Evolutionary conservation across 2,329 filamentous ascomycete genomes (phyloP).

Genomic region (Pseudopithomyces chartarum): DNA sequence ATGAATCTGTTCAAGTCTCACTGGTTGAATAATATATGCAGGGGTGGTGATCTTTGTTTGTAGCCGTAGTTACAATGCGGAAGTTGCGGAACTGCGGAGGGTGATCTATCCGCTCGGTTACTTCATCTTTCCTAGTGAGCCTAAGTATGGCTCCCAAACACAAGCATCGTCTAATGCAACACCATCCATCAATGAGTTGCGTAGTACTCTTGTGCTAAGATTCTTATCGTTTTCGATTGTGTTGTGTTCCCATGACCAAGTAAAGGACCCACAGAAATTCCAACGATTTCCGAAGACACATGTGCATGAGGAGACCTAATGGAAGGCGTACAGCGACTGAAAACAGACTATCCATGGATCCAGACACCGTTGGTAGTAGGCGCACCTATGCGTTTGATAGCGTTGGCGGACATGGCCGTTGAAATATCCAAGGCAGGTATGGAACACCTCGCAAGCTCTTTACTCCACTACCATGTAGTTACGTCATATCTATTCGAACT

Average conservation of each 20-base stretch:
- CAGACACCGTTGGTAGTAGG: slow-evolving; percentile 61
- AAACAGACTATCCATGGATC: slow-evolving; percentile 62
- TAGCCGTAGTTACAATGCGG: neutral
- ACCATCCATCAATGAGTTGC: no score
- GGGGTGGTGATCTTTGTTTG: neutral
- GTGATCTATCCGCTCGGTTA: no score
- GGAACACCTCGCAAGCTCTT: neutral
- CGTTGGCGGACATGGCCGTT: slow-evolving; percentile 60
- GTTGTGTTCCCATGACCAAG: neutral
- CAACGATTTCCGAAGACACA: neutral
- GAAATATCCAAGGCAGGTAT: slow-evolving; percentile 62
- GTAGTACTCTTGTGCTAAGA: no score
- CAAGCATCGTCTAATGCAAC: neutral
- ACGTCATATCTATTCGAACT: neutral
- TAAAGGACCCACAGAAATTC: neutral
- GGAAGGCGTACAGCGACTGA: slow-evolving; percentile 24
- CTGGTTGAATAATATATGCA: neutral
- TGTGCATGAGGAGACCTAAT: slow-evolving; percentile 2
- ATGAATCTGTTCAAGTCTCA: neutral
- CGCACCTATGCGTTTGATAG: slow-evolving; percentile 73
- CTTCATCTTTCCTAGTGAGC: no score
- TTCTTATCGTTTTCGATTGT: no score
- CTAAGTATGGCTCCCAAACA: neutral
- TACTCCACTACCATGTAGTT: neutral
- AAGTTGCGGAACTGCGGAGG: neutral